These are phyloP conservation scores for Phytophthora aleatoria DNA, from an alignment of 352 stramenopile genomes.

Conservation along the genomic window DNA sequence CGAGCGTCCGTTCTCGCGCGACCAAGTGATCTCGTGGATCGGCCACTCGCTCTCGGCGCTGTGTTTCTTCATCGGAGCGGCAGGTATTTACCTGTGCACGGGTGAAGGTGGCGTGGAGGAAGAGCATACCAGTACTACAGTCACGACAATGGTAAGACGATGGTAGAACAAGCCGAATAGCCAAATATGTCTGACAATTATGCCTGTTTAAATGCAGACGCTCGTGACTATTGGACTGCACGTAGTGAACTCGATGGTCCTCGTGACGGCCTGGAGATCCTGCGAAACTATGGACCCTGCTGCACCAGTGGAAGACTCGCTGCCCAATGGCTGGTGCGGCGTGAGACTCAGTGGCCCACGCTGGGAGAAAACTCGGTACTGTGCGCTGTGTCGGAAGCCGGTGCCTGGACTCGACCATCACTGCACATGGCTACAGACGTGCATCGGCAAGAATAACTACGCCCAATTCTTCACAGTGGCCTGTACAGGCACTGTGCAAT, in stretches of 20 bases:
- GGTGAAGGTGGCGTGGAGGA: slow-evolving; percentile 21
- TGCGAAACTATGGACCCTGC: slow-evolving; percentile 76
- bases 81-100: slow-evolving; percentile 33
- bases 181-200: neutral
- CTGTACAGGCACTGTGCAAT: slow-evolving; percentile 66
- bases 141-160: slow-evolving; percentile 31
- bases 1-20: slow-evolving; percentile 68
- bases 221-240: slow-evolving; percentile 59
- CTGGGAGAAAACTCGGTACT: slow-evolving; percentile 87
- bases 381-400: slow-evolving; percentile 75
- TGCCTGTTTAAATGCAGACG: slow-evolving; percentile 36
- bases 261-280: slow-evolving; percentile 69
- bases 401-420: slow-evolving; percentile 86
- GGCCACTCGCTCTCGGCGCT: slow-evolving; percentile 69
- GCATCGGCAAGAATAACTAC: slow-evolving; percentile 83
- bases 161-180: neutral
- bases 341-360: slow-evolving; percentile 64
- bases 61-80: slow-evolving; percentile 61
- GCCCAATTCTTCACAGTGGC: slow-evolving; percentile 89
- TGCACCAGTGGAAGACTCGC: slow-evolving; percentile 36
- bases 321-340: slow-evolving; percentile 68
- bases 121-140: slow-evolving; percentile 15
- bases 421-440: slow-evolving; percentile 90
- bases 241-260: slow-evolving; percentile 47
- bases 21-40: slow-evolving; percentile 78